Conservation (phyloP, 2,329 filamentous ascomycete genomes). For the Ceratocystis colombiana region DNA sequence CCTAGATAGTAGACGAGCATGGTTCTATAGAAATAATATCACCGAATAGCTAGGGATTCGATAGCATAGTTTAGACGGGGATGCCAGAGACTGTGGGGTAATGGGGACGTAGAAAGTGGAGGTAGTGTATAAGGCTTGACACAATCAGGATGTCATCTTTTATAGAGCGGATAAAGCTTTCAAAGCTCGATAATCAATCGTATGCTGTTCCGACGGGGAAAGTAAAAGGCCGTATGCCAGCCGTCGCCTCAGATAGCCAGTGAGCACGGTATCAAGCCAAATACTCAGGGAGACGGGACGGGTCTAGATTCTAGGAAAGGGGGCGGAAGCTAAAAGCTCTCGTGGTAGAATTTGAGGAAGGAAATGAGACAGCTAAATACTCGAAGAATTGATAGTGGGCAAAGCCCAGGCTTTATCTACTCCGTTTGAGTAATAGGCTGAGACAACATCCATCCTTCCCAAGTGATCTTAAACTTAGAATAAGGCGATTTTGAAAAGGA, state of each 20-base stretch:
- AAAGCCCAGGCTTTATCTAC: not conserved
- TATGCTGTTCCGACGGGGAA: not conserved
- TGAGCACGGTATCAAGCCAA: not conserved
- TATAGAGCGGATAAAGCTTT: not conserved
- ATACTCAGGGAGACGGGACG: not conserved
- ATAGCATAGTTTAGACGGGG: too few species aligned
- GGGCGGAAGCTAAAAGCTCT: not conserved
- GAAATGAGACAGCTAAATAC: not conserved
- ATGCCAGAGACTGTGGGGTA: not conserved
- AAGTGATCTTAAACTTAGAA: not conserved
- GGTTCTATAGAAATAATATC: not conserved
- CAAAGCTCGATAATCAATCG: not conserved
- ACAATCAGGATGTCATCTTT: not conserved
- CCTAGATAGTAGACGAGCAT: not conserved
- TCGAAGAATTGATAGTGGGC: not conserved
- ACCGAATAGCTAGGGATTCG: not conserved
- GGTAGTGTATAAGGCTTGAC: not conserved
- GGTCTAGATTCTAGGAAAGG: not conserved
- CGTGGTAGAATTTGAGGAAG: not conserved
- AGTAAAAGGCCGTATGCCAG: not conserved
- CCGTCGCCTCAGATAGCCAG: not conserved
- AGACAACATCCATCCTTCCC: not conserved
- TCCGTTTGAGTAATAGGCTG: not conserved
- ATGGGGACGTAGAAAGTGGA: not conserved
- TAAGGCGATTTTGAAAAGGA: conserved; percentile 6